Percentiles rank a stretch among this genome's conserved stretches.
Evolutionary conservation across 441 rosid genomes (phyloP).

Genomic region (Eruca vesicaria): DNA sequence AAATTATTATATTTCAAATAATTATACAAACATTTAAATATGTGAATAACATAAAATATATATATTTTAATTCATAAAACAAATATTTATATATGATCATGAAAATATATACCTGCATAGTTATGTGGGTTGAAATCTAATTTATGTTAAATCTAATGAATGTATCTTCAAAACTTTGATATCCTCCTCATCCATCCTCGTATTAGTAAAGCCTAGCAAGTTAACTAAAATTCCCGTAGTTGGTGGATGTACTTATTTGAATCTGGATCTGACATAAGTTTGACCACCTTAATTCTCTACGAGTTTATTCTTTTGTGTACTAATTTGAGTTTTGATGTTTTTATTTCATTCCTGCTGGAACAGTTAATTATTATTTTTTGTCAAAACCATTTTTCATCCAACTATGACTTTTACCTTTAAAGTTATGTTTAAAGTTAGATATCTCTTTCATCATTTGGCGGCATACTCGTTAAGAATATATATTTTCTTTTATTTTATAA

Average conservation of each 20-base stretch:
- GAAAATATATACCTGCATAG: too few relatives aligned
- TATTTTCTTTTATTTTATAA: background rate
- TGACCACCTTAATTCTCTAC: background rate
- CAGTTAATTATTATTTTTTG: background rate
- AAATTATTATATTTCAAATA: too few relatives aligned
- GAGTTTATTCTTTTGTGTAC: background rate
- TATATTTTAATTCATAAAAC: too few relatives aligned
- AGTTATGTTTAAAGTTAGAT: background rate
- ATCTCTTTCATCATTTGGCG: background rate
- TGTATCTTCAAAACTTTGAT: background rate
- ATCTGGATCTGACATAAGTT: background rate
- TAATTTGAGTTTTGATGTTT: background rate
- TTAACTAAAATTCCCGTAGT: background rate
- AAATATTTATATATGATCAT: too few relatives aligned
- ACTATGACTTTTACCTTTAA: background rate
- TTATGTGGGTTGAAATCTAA: too few relatives aligned
- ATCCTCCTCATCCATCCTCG: background rate
- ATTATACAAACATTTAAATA: too few relatives aligned
- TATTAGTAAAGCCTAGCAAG: background rate
- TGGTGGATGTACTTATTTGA: background rate
- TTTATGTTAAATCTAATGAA: background rate
- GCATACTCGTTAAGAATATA: background rate
- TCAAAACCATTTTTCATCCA: background rate
- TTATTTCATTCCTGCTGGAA: background rate
- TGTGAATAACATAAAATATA: too few relatives aligned